Base-by-base conservation (phyloP, 2,329 filamentous ascomycete species). In the Rosellinia necatrix region DNA sequence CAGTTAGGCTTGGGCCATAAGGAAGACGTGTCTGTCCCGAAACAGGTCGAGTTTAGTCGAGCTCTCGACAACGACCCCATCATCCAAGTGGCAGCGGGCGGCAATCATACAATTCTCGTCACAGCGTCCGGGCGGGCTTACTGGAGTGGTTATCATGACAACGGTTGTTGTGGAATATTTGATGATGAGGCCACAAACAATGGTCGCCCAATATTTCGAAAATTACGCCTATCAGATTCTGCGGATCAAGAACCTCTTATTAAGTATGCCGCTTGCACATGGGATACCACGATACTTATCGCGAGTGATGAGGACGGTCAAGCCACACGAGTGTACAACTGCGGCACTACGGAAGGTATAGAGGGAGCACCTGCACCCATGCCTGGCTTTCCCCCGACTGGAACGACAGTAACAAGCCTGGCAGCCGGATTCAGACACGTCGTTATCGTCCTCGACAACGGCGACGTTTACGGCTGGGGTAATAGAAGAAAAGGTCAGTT, bases 401-500 rank as follows among this genome's bases (percentile, higher is more conserved):
- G 75, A 0, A 80, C 80, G 0, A 72, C 77, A n/a, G 71, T 96
- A 3, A 72, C 83, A 1, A 82, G 88, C 55, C 69, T 97, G 22
- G 78, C 87, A 2, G 88, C 90, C 9, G 85, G 89, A 27, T 89
- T 96, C 78, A 85, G 85, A 19, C 94, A 99, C 69, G 85, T 86
- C 0, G 82, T 96, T 13, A 84, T 78, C 1, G 82, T 97, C 0
- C 74, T 96, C 3, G 82, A 81, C 38, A 88, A 89, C 68, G 93
- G 92, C 0, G 81, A 89, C 13, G 86, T 87, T 1, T 96, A 89
- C 70, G 92, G 91, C 2, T 97, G 93, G 93, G 94, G 94, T 0
- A 90, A 86, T 65, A 88, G 89, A 12, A 83, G 91, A 21, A 94
- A 96, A 69, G 90, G 90, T 0, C 93, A 99, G 70, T 75, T 96